These are phyloP conservation scores for Thelephora ganbajun DNA, from an alignment of 768 basidiomycete species.

Conservation along the genomic window DNA sequence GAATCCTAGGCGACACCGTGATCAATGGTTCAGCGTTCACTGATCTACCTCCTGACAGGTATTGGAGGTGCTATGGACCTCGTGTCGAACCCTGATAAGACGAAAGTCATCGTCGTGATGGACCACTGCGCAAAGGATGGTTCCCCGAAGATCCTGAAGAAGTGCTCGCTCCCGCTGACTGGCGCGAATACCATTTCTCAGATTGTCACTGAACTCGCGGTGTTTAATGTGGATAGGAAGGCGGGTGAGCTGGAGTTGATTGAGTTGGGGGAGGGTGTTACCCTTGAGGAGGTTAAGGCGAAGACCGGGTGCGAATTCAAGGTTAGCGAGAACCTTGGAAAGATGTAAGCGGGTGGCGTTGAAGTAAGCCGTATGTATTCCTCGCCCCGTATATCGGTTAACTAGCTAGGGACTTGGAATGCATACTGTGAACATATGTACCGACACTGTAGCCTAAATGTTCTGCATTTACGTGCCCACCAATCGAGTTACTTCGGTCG, in stretches of 20 bases:
- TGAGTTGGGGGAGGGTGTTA: slow-evolving; percentile 77
- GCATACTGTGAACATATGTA: no score
- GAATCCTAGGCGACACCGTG: background rate
- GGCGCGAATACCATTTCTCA: slow-evolving; percentile 80
- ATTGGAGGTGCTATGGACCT: slow-evolving; percentile 97
- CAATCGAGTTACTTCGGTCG: no score
- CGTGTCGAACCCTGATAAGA: slow-evolving; percentile 91
- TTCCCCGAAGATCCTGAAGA: slow-evolving; percentile 71
- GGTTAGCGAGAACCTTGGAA: slow-evolving; percentile 27
- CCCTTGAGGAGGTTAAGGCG: slow-evolving; percentile 67
- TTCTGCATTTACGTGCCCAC: no score
- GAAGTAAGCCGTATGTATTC: background rate
- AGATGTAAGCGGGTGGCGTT: slow-evolving; percentile 6
- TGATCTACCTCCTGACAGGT: slow-evolving; percentile 26
- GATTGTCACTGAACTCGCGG: slow-evolving; percentile 87
- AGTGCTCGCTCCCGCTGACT: slow-evolving; percentile 77
- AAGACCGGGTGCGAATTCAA: slow-evolving; percentile 83
- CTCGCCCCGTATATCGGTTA: no score
- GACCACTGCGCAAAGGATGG: slow-evolving; percentile 89
- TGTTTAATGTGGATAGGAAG: slow-evolving; percentile 76
- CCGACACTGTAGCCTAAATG: no score
- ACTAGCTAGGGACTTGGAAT: no score
- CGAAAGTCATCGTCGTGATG: slow-evolving; percentile 81
- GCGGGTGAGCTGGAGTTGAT: slow-evolving; percentile 60
- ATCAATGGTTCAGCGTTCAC: no score